Evolutionary conservation across 306 rosid species (phyloP), one percentile per base, ranked within the genome.

Genomic region (Gleditsia sinensis): DNA sequence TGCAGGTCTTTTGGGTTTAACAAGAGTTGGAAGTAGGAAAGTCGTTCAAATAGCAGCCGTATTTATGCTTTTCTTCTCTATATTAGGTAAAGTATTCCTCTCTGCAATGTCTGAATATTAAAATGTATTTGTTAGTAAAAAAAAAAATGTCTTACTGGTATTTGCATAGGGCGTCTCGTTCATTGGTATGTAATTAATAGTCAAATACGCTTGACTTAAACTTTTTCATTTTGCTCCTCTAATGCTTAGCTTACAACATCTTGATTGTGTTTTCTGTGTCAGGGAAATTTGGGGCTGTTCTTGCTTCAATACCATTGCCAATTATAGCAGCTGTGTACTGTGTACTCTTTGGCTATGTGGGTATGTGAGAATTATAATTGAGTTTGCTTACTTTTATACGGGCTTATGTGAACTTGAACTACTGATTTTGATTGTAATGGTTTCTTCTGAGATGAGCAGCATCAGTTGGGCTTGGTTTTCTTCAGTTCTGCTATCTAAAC

Each of bases 201-300:
- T 56, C 30, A 66, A 21, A 56, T 17, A 43, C 7, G 45, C 37
- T 67, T 46, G 21, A 13, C 21, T 43, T 54, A 46, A 48, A 64
- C 3, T 53, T 34, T 59, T 13, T 48, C 30, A 43, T n/a, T 70
- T 56, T 55, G 20, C 67, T 66, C 33, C 5, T 45, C 23, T 78
- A 34, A 21, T 76, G 25, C 55, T 25, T 60, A 28, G 60, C 36
- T 53, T 34, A 75, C 16, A 20, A 48, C 75, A 30, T 74, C 59
- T 6, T 33, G 57, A 70, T 72, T 66, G 46, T 83, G 74, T 57
- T 42, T 46, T 71, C 67, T 58, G 5, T 56, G 23, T 43, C 92
- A 94, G 98, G 96, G 45, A 94, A 91, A 82, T 91, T 91, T 68
- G 98, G 96, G 46, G 98, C 97, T 43, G 84, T 94, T 79, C 83